Evolutionary conservation across 108 stramenopile genomes (phyloP), one percentile per base, ranked within the genome.

Genomic region (Pinguiococcus pyrenoidosus): DNA sequence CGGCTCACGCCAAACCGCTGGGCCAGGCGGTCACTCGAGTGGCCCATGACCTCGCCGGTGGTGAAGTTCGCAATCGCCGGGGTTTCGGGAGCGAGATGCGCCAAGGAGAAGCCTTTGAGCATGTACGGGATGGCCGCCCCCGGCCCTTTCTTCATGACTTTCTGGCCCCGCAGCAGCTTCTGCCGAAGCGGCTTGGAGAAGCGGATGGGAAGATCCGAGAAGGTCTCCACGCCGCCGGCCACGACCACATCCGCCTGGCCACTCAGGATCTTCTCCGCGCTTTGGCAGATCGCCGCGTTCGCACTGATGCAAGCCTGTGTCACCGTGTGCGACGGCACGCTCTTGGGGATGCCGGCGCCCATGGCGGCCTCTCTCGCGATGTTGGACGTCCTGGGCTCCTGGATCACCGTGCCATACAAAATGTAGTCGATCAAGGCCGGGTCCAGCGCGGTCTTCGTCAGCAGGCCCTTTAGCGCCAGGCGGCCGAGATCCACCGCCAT

Each of bases 21-120:
- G 13, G 81, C 75, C 12, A 99, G 72, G 20, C 86, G 81, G 74
- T 99, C 93, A 44, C 73, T 77, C 37, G 68, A 72, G 55, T 93
- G 85, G 2, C 93, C 97, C 97, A 99, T 99, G n/a, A 96, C 89
- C 59, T 99, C 97, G 10, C 94, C 97, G 2, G 94, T 95, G 4
- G 90, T 90, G 56, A 87, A 99, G 66, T 99, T 96, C 17, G 87
- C 87, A 69, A 99, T 99, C 18, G 93, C 90, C 0, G 97, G 97
- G 0, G 90, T 80, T 54, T 99, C 97, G 40, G 91, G 69, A 23
- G 72, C 67, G 10, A 99, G 51, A 8, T 71, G 66, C 46, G 55
- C 17, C 4, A 46, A 37, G 18, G 13, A n/a, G 30, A 98, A 72
- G 4, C 90, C 90, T 69, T 87, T 87, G 18, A 90, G 49, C 44